A percentile compares a stretch with the other conserved stretches of the same genome.
These are phyloP conservation scores for Oryza officinalis DNA, from an alignment of 176 grass and related monocot genomes.

Conservation along the genomic window DNA sequence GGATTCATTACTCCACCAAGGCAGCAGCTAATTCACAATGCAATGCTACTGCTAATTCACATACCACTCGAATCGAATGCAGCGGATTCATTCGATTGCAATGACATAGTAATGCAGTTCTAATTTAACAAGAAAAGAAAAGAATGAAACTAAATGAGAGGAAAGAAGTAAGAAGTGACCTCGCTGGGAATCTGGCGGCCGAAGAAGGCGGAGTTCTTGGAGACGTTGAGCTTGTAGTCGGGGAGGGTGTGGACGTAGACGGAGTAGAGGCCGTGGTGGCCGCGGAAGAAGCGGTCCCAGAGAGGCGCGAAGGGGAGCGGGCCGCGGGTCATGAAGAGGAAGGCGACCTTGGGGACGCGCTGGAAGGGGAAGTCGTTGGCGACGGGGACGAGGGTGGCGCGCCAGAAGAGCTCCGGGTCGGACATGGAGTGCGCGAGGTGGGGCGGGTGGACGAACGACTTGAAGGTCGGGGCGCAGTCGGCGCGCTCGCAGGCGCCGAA, in stretches of 20 bases:
- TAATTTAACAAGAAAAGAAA: neutral
- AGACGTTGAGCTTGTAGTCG: conserved; percentile 82
- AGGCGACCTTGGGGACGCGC: conserved; percentile 80
- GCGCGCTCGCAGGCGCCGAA: conserved; percentile 50
- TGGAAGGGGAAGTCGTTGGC: conserved; percentile 72
- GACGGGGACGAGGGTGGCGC: conserved; percentile 58
- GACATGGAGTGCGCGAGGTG: conserved; percentile 68
- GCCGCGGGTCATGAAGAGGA: conserved; percentile 75
- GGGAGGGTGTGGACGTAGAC: conserved; percentile 82
- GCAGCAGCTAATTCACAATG: conserved; percentile 28
- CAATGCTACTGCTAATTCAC: conserved; percentile 30
- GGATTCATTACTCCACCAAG: conserved; percentile 33
- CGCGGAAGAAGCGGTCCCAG: conserved; percentile 70
- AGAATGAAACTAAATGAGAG: neutral
- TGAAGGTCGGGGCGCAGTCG: conserved; percentile 53
- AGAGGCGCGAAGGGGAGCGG: conserved; percentile 63
- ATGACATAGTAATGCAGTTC: neutral
- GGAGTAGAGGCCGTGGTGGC: conserved; percentile 61
- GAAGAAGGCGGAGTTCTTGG: conserved; percentile 61
- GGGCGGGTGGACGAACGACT: conserved; percentile 61
- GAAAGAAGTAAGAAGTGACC: conserved; percentile 50
- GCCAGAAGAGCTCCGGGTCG: conserved; percentile 76
- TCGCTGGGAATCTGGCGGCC: conserved; percentile 79
- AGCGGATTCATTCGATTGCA: conserved; percentile 15
- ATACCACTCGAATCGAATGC: neutral